phyloP scores from a whole-genome alignment of 139 green algal genomes.

The Edaphochlamys debaryana region DNA sequence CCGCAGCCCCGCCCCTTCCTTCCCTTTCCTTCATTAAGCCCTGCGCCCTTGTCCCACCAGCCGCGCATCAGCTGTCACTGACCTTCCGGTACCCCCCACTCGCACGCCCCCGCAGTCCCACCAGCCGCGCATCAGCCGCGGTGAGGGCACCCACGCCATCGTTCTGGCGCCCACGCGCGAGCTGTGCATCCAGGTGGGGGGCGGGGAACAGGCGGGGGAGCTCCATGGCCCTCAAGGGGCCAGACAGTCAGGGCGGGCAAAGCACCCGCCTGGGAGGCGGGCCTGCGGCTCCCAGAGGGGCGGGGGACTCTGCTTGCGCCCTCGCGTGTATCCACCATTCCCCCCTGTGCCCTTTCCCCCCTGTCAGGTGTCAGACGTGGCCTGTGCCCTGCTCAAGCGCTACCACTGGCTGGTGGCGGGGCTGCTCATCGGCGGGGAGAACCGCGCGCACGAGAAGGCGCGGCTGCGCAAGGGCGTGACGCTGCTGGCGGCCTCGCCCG shows the following conservation, averaged over 20 bases:
- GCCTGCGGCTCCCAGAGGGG: no score
- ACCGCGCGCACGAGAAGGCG: conserved; percentile 93
- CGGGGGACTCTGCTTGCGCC: no score
- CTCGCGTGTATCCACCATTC: no score
- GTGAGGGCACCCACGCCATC: conserved; percentile 81
- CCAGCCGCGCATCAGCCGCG: conserved; percentile 65
- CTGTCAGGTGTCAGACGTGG: conserved; percentile 49
- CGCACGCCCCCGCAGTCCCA: neutral
- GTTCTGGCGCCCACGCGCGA: conserved; percentile 90
- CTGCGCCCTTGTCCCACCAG: no score
- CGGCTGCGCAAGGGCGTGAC: conserved; percentile 92
- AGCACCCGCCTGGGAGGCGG: no score
- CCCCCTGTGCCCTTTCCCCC: no score
- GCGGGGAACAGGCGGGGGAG: no score
- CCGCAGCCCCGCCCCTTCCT: no score
- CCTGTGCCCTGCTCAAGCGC: conserved; percentile 22
- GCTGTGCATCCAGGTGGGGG: conserved; percentile 75
- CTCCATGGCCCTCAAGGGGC: no score
- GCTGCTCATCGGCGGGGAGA: conserved; percentile 80
- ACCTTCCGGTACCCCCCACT: no score
- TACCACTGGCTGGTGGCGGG: conserved; percentile 61
- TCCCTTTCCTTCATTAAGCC: no score
- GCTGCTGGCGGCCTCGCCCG: conserved; percentile 88
- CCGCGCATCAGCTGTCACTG: neutral
- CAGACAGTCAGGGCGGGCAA: no score